Percentiles rank a stretch among this genome's conserved stretches.
These are phyloP conservation scores for Telopea speciosissima DNA, from an alignment of 177 flowering plant species.

Conservation along the genomic window DNA sequence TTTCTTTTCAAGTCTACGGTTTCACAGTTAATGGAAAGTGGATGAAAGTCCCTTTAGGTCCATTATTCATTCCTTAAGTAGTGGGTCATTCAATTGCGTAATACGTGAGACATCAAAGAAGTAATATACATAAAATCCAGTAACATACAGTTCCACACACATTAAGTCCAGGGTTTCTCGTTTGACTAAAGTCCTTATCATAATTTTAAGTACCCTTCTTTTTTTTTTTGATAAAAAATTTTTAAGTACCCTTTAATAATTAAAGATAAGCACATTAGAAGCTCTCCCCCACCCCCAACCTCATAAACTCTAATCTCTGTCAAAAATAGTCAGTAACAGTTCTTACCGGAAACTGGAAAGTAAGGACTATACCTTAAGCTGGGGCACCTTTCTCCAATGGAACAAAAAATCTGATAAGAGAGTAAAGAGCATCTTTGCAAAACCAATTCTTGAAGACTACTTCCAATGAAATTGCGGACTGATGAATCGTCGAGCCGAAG, in stretches of 20 bases:
- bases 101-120: not conserved
- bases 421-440: slow-evolving; percentile 28
- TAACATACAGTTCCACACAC: too few relatives aligned
- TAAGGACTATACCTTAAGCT: slow-evolving; percentile 26
- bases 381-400: slow-evolving; percentile 31
- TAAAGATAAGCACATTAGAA: not conserved
- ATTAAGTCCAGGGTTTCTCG: too few relatives aligned
- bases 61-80: too few relatives aligned
- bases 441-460: slow-evolving; percentile 28
- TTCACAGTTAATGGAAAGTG: not conserved
- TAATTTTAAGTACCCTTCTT: too few relatives aligned
- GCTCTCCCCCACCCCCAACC: too few relatives aligned
- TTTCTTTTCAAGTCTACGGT: not conserved
- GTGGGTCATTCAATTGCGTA: not conserved
- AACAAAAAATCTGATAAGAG: slow-evolving; percentile 19
- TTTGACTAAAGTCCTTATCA: too few relatives aligned
- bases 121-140: not conserved
- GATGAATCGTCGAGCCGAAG: slow-evolving; percentile 29
- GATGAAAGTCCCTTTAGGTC: too few relatives aligned
- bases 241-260: not conserved
- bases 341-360: not conserved
- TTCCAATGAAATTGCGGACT: slow-evolving; percentile 15
- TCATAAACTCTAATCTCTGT: not conserved
- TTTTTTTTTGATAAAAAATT: too few relatives aligned
- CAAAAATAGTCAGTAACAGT: not conserved